Percentiles rank a stretch among this genome's conserved stretches.
These are phyloP conservation scores for Tephrocybe rancida DNA, from an alignment of 768 basidiomycete genomes.

Conservation along the genomic window DNA sequence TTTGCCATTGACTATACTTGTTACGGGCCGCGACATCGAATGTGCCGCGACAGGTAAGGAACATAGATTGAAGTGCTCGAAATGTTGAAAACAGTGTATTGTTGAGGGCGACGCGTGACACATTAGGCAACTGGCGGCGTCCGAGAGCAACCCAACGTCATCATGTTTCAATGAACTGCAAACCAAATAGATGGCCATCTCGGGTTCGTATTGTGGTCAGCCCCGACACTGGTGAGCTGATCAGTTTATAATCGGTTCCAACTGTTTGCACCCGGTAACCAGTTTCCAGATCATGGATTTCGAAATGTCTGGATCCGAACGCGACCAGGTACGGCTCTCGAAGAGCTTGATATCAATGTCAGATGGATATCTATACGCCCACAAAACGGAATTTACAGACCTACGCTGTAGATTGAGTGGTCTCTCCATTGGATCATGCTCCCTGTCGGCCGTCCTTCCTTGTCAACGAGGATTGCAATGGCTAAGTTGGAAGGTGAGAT, in stretches of 20 bases:
- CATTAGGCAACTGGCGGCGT: no score
- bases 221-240: conserved; percentile 17
- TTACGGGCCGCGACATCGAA: no score
- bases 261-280: conserved; percentile 73
- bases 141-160: neutral
- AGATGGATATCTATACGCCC: neutral
- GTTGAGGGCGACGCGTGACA: no score
- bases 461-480: conserved; percentile 11
- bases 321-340: conserved; percentile 81
- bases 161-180: conserved; percentile 8
- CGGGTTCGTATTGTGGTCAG: conserved; percentile 13
- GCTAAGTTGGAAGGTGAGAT: neutral
- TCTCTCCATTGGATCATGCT: conserved; percentile 10
- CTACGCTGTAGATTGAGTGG: conserved; percentile 2
- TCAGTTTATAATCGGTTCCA: conserved; percentile 37
- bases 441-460: conserved; percentile 4
- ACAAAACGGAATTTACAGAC: conserved; percentile 2
- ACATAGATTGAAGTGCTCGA: no score
- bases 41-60: no score
- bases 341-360: conserved; percentile 47
- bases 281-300: conserved; percentile 73
- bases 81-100: no score
- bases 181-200: conserved; percentile 15
- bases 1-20: no score
- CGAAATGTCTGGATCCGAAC: conserved; percentile 75